Evolutionary conservation across 148 eudicot genomes (phyloP).

Genomic region (Agrostemma githago): DNA sequence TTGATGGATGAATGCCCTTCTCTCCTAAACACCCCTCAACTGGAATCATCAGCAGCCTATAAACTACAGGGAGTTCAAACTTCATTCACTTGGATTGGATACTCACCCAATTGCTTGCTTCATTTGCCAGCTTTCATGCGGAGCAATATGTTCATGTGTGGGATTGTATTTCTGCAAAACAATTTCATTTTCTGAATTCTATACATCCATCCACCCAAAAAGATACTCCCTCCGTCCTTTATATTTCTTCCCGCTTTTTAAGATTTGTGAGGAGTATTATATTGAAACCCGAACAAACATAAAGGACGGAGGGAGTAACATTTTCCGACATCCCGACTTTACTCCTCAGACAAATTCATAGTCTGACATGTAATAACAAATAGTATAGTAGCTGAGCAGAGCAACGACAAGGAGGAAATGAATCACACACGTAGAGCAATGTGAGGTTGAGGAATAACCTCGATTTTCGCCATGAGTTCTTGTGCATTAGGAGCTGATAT

Average conservation of each 20-base stretch:
- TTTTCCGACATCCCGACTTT: neutral
- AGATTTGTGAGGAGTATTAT: too few species aligned
- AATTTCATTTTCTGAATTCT: too few species aligned
- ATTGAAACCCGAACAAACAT: too few species aligned
- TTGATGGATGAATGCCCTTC: neutral
- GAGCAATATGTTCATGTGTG: constrained; percentile 63
- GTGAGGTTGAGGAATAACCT: constrained; percentile 38
- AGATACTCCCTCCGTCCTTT: too few species aligned
- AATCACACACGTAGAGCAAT: constrained; percentile 7
- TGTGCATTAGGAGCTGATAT: constrained; percentile 74
- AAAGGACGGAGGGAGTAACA: too few species aligned
- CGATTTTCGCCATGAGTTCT: constrained; percentile 70
- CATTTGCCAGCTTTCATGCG: constrained; percentile 84
- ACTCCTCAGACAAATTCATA: neutral
- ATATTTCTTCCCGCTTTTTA: too few species aligned
- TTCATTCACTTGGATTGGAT: constrained; percentile 41
- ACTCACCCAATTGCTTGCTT: constrained; percentile 68
- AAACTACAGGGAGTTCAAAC: constrained; percentile 21
- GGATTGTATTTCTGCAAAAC: constrained; percentile 60
- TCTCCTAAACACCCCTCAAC: constrained; percentile 23
- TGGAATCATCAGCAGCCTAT: constrained; percentile 24
- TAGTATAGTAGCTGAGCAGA: neutral
- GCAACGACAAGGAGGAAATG: neutral
- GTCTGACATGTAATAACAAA: neutral
- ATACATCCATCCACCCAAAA: too few species aligned